Evolutionary conservation across 805 yeast species (phyloP).

Genomic region (Priceomyces melissophilus): DNA sequence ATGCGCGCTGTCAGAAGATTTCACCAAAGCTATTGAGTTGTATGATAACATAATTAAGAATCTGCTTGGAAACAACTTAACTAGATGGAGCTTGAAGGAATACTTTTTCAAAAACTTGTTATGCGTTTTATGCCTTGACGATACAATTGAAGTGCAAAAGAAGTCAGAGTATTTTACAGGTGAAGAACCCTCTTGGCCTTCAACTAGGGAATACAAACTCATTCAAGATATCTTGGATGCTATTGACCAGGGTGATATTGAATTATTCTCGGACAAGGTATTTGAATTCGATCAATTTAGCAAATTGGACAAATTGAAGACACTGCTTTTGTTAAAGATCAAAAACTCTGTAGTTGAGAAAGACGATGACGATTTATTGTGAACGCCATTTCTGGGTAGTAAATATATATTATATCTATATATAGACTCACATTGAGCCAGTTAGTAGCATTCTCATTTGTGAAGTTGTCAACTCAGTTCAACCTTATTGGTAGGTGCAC

Average conservation of each 20-base stretch:
- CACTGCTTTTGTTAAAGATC: constrained; percentile 75
- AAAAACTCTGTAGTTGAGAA: constrained; percentile 69
- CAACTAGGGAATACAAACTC: constrained; percentile 73
- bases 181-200: constrained; percentile 73
- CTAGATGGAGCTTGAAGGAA: constrained; percentile 91
- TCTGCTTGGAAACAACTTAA: constrained; percentile 66
- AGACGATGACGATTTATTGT: constrained; percentile 61
- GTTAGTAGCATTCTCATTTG: no score
- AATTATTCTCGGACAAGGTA: constrained; percentile 67
- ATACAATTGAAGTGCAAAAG: constrained; percentile 79
- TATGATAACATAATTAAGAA: constrained; percentile 78
- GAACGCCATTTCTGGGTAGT: neutral
- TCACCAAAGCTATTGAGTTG: constrained; percentile 67
- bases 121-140: constrained; percentile 81
- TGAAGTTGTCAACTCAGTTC: no score
- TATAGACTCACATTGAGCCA: no score
- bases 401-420: no score
- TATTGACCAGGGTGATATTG: constrained; percentile 77
- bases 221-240: constrained; percentile 65
- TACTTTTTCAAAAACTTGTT: constrained; percentile 81
- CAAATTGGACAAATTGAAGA: constrained; percentile 88
- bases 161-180: constrained; percentile 58
- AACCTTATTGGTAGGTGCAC: no score
- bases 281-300: constrained; percentile 83
- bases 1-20: constrained; percentile 65